These are phyloP conservation scores for Begonia masoniana DNA, from an alignment of 306 rosid species.

Conservation along the genomic window DNA sequence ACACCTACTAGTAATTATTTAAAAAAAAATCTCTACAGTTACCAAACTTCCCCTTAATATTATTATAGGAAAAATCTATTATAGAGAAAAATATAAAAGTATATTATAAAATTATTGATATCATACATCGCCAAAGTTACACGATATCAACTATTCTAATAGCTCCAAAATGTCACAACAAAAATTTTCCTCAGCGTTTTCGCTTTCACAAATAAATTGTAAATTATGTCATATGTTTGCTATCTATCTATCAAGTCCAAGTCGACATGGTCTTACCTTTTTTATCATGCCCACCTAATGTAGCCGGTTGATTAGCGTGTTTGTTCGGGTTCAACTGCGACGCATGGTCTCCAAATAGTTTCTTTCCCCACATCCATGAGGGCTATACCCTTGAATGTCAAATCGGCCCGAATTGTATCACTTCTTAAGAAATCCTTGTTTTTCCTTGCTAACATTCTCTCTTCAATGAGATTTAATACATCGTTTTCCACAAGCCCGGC, in stretches of 20 bases:
- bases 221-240: not conserved
- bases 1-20: no score
- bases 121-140: no score
- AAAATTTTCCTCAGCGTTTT: not conserved
- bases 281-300: not conserved
- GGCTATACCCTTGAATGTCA: no score
- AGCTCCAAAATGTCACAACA: not conserved
- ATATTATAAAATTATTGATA: no score
- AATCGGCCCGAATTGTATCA: conserved; percentile 46
- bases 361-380: no score
- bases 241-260: not conserved
- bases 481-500: conserved; percentile 56
- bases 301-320: conserved; percentile 6
- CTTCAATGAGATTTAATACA: conserved; percentile 42
- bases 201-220: not conserved
- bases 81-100: no score
- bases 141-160: no score
- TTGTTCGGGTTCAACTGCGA: conserved; percentile 6
- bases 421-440: conserved; percentile 33
- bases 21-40: no score
- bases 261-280: not conserved
- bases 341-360: not conserved
- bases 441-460: conserved; percentile 59
- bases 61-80: no score
- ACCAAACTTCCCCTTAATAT: no score